Percentiles rank a stretch among this genome's conserved stretches.
phyloP scores from a whole-genome alignment of 306 rosid species.

The Hippophae tibetana region DNA sequence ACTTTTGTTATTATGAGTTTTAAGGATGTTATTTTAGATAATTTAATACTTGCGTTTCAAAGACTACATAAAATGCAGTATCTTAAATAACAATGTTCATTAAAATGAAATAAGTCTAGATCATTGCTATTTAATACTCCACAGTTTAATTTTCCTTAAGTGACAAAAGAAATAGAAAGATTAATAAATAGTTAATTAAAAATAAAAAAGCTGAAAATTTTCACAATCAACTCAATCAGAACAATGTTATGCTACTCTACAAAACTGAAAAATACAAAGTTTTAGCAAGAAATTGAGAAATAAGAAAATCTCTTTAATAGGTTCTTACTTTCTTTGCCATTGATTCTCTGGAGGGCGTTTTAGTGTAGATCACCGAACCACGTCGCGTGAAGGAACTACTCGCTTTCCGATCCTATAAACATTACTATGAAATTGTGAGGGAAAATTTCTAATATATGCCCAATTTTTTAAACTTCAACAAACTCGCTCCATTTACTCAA shows the following conservation, averaged over 20 bases:
- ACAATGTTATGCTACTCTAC: background rate
- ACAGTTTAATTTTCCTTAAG: too few species aligned
- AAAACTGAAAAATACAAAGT: background rate
- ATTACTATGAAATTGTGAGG: constrained; percentile 4
- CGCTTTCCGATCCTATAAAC: constrained; percentile 68
- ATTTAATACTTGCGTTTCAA: background rate
- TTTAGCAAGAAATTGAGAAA: background rate
- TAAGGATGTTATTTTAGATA: too few species aligned
- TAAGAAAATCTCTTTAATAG: background rate
- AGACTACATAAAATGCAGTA: background rate
- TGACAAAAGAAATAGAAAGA: too few species aligned
- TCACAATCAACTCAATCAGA: background rate
- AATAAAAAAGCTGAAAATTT: background rate
- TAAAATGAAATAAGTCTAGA: too few species aligned
- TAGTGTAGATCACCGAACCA: constrained; percentile 80
- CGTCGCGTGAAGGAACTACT: constrained; percentile 80
- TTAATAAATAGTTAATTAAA: too few species aligned
- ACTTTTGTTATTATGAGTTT: too few species aligned
- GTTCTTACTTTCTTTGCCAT: constrained; percentile 49
- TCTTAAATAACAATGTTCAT: too few species aligned
- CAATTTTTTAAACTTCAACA: background rate
- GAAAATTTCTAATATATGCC: constrained; percentile 2
- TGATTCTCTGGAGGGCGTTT: constrained; percentile 80
- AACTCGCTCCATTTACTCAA: too few species aligned
- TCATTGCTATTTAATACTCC: too few species aligned